phyloP scores from a whole-genome alignment of 805 yeast genomes.

The Barnettozyma vustinii region DNA sequence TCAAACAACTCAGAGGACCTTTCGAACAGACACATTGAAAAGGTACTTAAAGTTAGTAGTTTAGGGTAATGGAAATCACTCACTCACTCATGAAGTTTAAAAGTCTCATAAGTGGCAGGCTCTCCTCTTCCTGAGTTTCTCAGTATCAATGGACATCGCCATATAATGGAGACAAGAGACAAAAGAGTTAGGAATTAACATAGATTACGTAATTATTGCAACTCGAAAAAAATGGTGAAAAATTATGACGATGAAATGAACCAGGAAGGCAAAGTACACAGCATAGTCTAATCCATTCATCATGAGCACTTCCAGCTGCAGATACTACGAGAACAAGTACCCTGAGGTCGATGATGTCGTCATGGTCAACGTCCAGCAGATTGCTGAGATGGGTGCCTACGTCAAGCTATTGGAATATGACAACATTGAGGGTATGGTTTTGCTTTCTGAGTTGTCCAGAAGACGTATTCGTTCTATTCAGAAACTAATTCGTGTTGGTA shows the following conservation, averaged over 20 bases:
- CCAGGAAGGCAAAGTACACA: background rate
- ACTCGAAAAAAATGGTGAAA: slow-evolving; percentile 1
- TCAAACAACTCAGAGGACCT: no score
- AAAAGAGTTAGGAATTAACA: background rate
- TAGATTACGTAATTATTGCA: background rate
- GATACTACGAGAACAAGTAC: slow-evolving; percentile 96
- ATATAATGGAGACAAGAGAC: background rate
- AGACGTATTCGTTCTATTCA: slow-evolving; percentile 98
- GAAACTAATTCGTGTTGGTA: slow-evolving; percentile 95
- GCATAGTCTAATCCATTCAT: background rate
- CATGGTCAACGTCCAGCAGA: slow-evolving; percentile 97
- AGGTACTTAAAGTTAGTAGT: no score
- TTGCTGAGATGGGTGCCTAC: slow-evolving; percentile 99
- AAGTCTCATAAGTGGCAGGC: no score
- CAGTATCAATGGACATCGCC: background rate
- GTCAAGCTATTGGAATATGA: slow-evolving; percentile 94
- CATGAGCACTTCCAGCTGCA: slow-evolving; percentile 86
- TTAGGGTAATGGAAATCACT: no score
- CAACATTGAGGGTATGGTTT: slow-evolving; percentile 98
- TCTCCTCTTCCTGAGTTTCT: no score
- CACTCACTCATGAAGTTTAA: no score
- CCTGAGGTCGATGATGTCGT: slow-evolving; percentile 99
- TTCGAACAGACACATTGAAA: no score
- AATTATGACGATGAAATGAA: background rate
- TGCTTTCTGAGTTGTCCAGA: slow-evolving; percentile 92